Conservation (phyloP, 257 asterid species). For the Ehretia macrophylla region DNA sequence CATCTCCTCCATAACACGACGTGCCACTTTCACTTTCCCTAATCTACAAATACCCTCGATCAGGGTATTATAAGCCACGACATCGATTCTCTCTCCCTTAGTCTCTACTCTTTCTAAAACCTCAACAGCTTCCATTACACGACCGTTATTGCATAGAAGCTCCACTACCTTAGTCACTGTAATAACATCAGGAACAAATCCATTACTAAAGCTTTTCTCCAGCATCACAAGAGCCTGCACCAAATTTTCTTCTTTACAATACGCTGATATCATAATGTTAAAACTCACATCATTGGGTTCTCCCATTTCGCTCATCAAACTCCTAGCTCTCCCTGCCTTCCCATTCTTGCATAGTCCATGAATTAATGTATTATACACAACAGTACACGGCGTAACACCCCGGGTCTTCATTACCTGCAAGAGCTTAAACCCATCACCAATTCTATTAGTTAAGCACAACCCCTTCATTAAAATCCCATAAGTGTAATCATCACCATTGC, state of each 20-base stretch:
- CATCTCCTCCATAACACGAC: constrained; percentile 65
- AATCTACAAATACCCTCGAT: constrained; percentile 59
- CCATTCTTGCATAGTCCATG: constrained; percentile 79
- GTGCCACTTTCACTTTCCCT: constrained; percentile 52
- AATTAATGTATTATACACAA: constrained; percentile 73
- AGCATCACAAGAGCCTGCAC: constrained; percentile 78
- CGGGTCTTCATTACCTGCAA: constrained; percentile 64
- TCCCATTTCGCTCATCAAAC: constrained; percentile 65
- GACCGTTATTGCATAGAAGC: constrained; percentile 46
- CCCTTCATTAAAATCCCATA: constrained; percentile 92
- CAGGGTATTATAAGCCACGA: constrained; percentile 71
- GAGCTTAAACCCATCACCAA: constrained; percentile 83
- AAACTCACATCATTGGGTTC: constrained; percentile 66
- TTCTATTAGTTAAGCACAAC: constrained; percentile 80
- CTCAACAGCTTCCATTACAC: constrained; percentile 69
- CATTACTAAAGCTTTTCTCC: constrained; percentile 62
- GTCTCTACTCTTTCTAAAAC: constrained; percentile 62
- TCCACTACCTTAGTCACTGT: constrained; percentile 66
- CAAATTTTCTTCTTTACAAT: constrained; percentile 57
- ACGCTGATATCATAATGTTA: constrained; percentile 70
- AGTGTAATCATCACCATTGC: constrained; percentile 71
- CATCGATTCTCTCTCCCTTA: constrained; percentile 62
- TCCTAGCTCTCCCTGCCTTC: constrained; percentile 82
- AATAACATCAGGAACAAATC: constrained; percentile 64
- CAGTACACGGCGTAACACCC: constrained; percentile 42